Percentiles rank a stretch among this genome's conserved stretches.
Conservation (phyloP, 331 rosid species). For the Malus hybrid region DNA sequence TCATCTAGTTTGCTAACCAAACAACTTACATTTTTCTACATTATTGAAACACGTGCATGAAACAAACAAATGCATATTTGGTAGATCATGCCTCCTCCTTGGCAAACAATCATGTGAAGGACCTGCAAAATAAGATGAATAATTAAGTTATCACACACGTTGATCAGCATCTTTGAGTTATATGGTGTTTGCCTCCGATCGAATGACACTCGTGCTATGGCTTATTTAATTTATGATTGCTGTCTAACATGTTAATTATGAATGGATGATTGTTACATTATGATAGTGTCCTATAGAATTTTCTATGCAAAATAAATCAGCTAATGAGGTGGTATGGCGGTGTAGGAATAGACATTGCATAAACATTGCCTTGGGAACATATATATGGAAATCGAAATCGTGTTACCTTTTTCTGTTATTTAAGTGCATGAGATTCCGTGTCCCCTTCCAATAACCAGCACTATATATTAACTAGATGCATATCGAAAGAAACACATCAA, state of each 20-base stretch:
- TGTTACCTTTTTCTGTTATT: not conserved
- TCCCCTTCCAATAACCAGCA: not conserved
- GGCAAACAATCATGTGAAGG: not conserved
- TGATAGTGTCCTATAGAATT: no score
- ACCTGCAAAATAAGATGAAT: not conserved
- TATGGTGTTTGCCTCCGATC: not conserved
- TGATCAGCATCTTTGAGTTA: slow-evolving; percentile 9
- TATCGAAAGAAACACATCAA: not conserved
- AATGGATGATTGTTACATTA: not conserved
- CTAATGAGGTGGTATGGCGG: not conserved
- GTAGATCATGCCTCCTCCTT: not conserved
- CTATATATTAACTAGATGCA: slow-evolving; percentile 1
- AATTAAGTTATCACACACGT: not conserved
- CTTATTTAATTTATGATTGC: not conserved
- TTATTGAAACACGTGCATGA: not conserved
- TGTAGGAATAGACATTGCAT: not conserved
- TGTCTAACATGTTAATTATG: not conserved
- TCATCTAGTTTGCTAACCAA: not conserved
- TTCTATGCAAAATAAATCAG: not conserved
- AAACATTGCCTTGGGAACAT: not conserved
- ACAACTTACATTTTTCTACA: not conserved
- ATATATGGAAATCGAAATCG: slow-evolving; percentile 7
- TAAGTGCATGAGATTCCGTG: slow-evolving; percentile 18
- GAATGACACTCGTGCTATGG: not conserved
- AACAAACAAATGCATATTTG: not conserved